These are phyloP conservation scores for Penstemon eatonii DNA, from an alignment of 257 asterid species.

Conservation along the genomic window DNA sequence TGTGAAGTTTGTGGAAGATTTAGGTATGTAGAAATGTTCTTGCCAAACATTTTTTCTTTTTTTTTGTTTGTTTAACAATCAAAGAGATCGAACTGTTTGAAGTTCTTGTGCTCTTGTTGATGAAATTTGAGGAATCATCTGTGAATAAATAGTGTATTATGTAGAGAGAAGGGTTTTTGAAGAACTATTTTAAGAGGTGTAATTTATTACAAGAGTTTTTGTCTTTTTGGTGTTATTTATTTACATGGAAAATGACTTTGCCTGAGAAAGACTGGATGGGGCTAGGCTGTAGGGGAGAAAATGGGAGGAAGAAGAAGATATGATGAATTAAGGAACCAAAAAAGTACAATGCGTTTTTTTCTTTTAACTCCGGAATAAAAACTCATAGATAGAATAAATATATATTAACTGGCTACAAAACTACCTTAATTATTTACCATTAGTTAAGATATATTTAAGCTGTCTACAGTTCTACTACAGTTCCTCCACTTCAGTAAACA, in stretches of 20 bases:
- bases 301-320: conserved; percentile 26
- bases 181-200: conserved; percentile 2
- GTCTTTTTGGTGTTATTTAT: background rate
- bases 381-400: background rate
- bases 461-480: conserved; percentile 8
- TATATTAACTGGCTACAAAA: background rate
- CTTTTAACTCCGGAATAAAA: background rate
- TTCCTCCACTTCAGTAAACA: conserved; percentile 25
- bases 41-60: conserved; percentile 40
- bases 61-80: background rate
- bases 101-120: conserved; percentile 13
- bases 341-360: conserved; percentile 1
- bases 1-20: conserved; percentile 34
- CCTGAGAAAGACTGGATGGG: conserved; percentile 20
- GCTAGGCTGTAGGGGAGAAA: conserved; percentile 22
- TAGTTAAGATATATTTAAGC: background rate
- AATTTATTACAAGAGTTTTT: conserved; percentile 26
- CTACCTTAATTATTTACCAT: background rate
- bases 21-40: conserved; percentile 38
- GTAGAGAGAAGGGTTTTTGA: conserved; percentile 30
- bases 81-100: background rate
- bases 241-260: conserved; percentile 32
- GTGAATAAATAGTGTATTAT: conserved; percentile 25
- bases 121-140: background rate
- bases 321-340: conserved; percentile 26